These are phyloP conservation scores for Fomitopsis pinicola DNA, from an alignment of 1,284 basidiomycete species.

Conservation along the genomic window DNA sequence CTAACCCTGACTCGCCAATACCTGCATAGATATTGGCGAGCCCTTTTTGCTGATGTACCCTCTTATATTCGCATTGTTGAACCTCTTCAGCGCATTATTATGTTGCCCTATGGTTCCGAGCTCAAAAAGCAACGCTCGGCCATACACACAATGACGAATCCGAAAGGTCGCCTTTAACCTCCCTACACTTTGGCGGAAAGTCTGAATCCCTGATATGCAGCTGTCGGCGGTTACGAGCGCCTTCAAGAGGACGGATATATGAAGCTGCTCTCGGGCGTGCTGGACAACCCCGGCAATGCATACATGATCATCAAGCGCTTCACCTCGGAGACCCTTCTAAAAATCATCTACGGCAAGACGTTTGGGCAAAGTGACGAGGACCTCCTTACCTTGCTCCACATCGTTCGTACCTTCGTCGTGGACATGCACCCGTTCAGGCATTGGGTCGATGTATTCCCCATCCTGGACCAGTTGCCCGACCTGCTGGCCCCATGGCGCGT, in stretches of 20 bases:
- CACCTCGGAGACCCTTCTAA: constrained; percentile 22
- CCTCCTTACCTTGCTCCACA: constrained; percentile 14
- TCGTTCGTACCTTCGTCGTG: constrained; percentile 19
- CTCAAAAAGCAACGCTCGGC: background rate
- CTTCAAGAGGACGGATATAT: constrained; percentile 11
- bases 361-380: constrained; percentile 21
- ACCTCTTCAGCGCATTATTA: background rate
- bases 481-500: constrained; percentile 24
- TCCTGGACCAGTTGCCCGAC: constrained; percentile 23
- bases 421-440: constrained; percentile 24
- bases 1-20: too few species aligned
- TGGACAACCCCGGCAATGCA: constrained; percentile 1
- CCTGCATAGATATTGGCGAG: background rate
- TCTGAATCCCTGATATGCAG: background rate
- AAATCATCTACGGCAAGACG: constrained; percentile 19
- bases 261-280: constrained; percentile 9
- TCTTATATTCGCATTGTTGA: background rate
- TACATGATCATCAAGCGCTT: constrained; percentile 15
- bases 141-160: background rate
- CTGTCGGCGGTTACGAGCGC: background rate
- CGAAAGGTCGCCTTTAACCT: background rate
- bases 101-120: background rate
- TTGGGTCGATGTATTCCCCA: constrained; percentile 26
- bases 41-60: too few species aligned
- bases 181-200: background rate